Base-by-base conservation (phyloP, 768 basidiomycete species). In the Suillus sp. region DNA sequence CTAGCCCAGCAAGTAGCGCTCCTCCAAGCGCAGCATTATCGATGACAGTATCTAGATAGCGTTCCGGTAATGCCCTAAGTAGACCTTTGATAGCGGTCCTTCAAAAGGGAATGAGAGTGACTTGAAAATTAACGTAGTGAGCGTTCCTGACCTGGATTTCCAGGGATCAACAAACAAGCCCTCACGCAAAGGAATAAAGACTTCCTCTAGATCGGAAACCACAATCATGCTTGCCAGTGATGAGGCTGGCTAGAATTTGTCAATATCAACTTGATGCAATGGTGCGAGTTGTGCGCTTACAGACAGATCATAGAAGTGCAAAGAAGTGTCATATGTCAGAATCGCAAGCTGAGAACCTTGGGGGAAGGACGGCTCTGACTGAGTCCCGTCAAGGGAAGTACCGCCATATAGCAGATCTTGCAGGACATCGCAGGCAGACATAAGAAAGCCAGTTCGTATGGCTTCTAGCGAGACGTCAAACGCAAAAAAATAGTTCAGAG, bases 291-390 rank as follows among this genome's bases (percentile, higher is more conserved):
- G 67, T 60, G 66, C 59, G 55, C 89, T 79, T 80, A 93, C 96
- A 71, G 90, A 87, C 65, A 99, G 80, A 72, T 96, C 87, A 75
- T 94, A 93, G 73, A 97, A 96, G 68, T 97, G 93, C 35, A 99
- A 76, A 1, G 85, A 80, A 55, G 79, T 73, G 71, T 96, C 94
- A 70, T 89, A 97, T 0, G 95, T 92, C 30, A 98, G 63, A 66
- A 99, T 88, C 2, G 88, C 90, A n/a, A 98, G 71, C 66, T 79
- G 79, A 73, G 82, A 84, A 61, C 75, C 73, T 27, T 74, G 68
- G 1, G 88, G 87, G 68, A 89, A 84, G 67, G 81, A 86, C 14
- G 84, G 70, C 11, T 81, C 78, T 11, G 80, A 71, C 42, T 74
- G 69, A 27, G 78, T 79, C 53, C 82, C 84, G 13, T 81, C 77